Conservation (phyloP, 192 early-diverging fungal genomes). For the Coemansia sp. region DNA sequence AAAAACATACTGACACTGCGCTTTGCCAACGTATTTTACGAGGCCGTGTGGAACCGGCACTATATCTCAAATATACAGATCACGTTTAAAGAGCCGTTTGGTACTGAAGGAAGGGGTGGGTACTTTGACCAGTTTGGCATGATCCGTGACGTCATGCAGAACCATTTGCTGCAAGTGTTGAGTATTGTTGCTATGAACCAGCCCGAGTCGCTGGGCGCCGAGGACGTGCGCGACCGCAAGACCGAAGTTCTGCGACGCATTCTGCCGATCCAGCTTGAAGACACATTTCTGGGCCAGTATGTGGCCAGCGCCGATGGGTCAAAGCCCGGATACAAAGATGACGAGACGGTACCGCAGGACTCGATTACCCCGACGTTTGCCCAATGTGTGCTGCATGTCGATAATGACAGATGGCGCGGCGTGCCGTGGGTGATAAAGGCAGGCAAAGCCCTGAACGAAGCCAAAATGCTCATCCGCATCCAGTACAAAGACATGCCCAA, state of each 20-base stretch:
- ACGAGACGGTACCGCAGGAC: slow-evolving; percentile 81
- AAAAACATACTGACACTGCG: slow-evolving; percentile 93
- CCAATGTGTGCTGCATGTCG: slow-evolving; percentile 79
- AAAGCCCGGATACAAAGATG: slow-evolving; percentile 89
- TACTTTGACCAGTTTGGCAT: slow-evolving; percentile 99
- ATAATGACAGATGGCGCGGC: slow-evolving; percentile 90
- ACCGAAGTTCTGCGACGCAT: slow-evolving; percentile 86
- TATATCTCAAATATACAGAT: slow-evolving; percentile 94
- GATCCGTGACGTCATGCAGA: slow-evolving; percentile 95
- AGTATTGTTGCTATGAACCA: slow-evolving; percentile 94
- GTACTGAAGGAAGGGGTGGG: slow-evolving; percentile 95
- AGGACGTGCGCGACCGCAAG: slow-evolving; percentile 96
- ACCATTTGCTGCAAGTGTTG: slow-evolving; percentile 91
- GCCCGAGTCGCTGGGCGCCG: slow-evolving; percentile 82
- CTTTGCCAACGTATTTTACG: slow-evolving; percentile 94
- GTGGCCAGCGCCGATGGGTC: slow-evolving; percentile 69
- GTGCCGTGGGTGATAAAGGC: slow-evolving; percentile 71
- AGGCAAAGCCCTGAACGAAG: slow-evolving; percentile 87
- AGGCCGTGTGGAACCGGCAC: slow-evolving; percentile 84
- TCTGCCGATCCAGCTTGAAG: slow-evolving; percentile 70
- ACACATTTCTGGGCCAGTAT: slow-evolving; percentile 92
- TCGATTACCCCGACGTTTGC: slow-evolving; percentile 91
- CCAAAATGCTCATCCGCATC: slow-evolving; percentile 92
- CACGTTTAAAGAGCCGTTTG: slow-evolving; percentile 96
- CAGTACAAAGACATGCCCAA: slow-evolving; percentile 94